Conservation (phyloP, 495 filamentous ascomycete species). For the Parathielavia appendiculata region DNA sequence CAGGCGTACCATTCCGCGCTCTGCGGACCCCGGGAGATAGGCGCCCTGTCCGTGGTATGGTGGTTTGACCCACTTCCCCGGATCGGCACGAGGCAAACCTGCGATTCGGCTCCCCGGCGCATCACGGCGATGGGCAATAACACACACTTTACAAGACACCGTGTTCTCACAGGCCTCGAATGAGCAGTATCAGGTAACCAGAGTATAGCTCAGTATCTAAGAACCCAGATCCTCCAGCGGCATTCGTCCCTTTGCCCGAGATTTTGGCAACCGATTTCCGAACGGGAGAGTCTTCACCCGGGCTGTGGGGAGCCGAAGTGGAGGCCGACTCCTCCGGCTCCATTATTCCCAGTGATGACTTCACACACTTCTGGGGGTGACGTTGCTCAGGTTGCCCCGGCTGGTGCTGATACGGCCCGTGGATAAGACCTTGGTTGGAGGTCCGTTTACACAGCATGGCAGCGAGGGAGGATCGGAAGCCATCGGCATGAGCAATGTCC, state of each 20-base stretch:
- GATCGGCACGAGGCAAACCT: background rate
- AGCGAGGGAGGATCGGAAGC: no score
- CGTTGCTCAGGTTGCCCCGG: background rate
- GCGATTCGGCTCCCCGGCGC: no score
- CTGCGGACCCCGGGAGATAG: background rate
- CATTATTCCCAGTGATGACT: background rate
- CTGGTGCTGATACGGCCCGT: no score
- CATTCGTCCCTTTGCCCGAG: background rate
- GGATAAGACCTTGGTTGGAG: no score
- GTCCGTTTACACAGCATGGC: no score
- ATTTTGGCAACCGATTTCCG: background rate
- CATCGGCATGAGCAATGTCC: no score
- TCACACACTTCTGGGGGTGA: background rate
- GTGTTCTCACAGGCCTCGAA: background rate
- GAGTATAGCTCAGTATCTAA: no score
- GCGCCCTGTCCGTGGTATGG: background rate
- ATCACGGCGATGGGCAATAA: background rate
- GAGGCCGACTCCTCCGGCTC: background rate
- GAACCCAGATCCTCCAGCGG: background rate
- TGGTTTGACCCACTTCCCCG: constrained; percentile 5
- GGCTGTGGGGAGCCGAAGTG: constrained; percentile 1
- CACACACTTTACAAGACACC: background rate
- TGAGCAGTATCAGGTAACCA: background rate
- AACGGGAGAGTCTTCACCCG: constrained; percentile 20
- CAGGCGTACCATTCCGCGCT: background rate